Conservation (phyloP, 2,329 filamentous ascomycete species). For the Dothistroma pini region DNA sequence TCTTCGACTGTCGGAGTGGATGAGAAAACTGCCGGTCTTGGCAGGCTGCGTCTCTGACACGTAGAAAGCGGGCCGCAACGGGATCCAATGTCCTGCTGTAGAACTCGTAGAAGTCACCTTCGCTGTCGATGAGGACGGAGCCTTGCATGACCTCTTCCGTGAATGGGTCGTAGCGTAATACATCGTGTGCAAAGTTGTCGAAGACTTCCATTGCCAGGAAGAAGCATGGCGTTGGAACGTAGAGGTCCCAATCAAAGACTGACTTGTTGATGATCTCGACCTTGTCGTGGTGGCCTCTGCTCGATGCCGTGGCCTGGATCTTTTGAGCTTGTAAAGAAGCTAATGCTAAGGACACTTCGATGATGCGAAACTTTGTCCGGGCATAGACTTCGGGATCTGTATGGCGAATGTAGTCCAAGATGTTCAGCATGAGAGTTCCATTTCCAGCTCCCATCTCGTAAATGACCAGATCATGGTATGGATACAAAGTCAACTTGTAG, state of each 20-base stretch:
- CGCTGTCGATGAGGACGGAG: constrained; percentile 75
- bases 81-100: constrained; percentile 79
- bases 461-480: constrained; percentile 94
- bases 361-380: constrained; percentile 89
- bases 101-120: constrained; percentile 93
- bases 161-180: constrained; percentile 79
- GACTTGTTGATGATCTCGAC: constrained; percentile 94
- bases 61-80: constrained; percentile 74
- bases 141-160: constrained; percentile 85
- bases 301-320: constrained; percentile 62
- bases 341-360: constrained; percentile 84
- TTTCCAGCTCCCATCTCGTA: constrained; percentile 99
- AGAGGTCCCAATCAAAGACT: constrained; percentile 88
- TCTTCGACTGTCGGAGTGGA: constrained; percentile 52
- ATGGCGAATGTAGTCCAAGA: constrained; percentile 91
- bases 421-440: constrained; percentile 96
- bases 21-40: constrained; percentile 59
- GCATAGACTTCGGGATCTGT: constrained; percentile 88
- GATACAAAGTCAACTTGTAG: constrained; percentile 90
- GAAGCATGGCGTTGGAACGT: constrained; percentile 90
- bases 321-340: constrained; percentile 73
- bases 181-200: constrained; percentile 96
- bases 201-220: constrained; percentile 98
- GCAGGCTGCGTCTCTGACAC: constrained; percentile 73
- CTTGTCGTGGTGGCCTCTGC: constrained; percentile 73